phyloP scores from a whole-genome alignment of 495 filamentous ascomycete genomes.

The Podospora pseudopauciseta region DNA sequence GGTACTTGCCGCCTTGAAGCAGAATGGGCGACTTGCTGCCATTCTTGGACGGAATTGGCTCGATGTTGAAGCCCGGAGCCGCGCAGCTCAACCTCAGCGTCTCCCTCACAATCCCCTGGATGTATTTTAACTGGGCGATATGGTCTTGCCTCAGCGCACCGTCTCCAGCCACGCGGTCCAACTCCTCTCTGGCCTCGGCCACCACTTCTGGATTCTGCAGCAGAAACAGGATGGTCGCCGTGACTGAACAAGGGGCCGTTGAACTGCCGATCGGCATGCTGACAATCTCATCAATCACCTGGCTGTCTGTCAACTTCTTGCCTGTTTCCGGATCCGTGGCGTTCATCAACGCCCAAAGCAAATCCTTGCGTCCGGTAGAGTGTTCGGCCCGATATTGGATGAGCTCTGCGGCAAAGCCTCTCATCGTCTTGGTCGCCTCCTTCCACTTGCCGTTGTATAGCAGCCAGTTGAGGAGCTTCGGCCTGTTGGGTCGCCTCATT shows the following conservation, averaged over 20 bases:
- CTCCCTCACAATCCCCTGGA: constrained; percentile 63
- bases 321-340: constrained; percentile 65
- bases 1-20: constrained; percentile 61
- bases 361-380: constrained; percentile 59
- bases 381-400: constrained; percentile 55
- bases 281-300: constrained; percentile 66
- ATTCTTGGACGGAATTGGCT: constrained; percentile 51
- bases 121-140: constrained; percentile 56
- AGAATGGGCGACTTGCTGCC: constrained; percentile 44
- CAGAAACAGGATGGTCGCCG: constrained; percentile 56
- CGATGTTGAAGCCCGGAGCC: constrained; percentile 64
- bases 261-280: constrained; percentile 50
- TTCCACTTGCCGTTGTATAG: constrained; percentile 53
- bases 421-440: constrained; percentile 51
- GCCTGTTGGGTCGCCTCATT: constrained; percentile 52
- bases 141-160: constrained; percentile 53
- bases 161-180: constrained; percentile 59
- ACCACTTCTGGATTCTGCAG: constrained; percentile 59
- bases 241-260: constrained; percentile 49
- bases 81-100: constrained; percentile 61
- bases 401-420: constrained; percentile 53
- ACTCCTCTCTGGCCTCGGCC: constrained; percentile 59
- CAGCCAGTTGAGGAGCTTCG: constrained; percentile 53
- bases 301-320: constrained; percentile 51
- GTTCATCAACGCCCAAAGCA: constrained; percentile 64